These are phyloP conservation scores for Dipodascopsis tothii DNA, from an alignment of 805 yeast genomes.

Conservation along the genomic window DNA sequence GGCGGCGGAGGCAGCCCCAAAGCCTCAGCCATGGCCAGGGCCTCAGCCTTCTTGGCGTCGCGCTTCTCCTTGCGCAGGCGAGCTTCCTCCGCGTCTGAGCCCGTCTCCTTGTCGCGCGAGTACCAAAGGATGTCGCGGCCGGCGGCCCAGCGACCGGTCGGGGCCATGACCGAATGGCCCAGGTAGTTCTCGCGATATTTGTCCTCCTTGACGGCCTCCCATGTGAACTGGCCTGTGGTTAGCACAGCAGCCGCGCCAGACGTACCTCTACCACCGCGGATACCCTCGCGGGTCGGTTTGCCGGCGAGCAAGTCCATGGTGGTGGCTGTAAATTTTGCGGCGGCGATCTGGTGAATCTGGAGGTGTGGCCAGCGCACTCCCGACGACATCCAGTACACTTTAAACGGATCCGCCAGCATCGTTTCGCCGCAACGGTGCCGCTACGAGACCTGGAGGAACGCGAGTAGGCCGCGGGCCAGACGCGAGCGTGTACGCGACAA, in stretches of 20 bases:
- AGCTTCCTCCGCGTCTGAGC: neutral
- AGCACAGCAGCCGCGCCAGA: neutral
- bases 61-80: conserved; percentile 6
- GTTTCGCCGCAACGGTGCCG: no score
- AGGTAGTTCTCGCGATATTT: conserved; percentile 26
- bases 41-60: conserved; percentile 18
- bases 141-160: conserved; percentile 24
- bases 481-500: no score
- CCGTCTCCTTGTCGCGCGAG: conserved; percentile 15
- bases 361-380: no score
- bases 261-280: conserved; percentile 22
- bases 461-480: no score
- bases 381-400: no score
- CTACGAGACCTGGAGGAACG: no score
- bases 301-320: conserved; percentile 18
- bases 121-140: conserved; percentile 26
- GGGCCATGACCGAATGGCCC: conserved; percentile 29
- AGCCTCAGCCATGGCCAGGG: conserved; percentile 21
- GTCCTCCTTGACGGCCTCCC: conserved; percentile 28
- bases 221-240: conserved; percentile 17
- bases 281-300: conserved; percentile 16
- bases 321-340: no score
- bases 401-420: no score
- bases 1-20: conserved; percentile 11
- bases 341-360: no score